A percentile compares a stretch with the other conserved stretches of the same genome.
Evolutionary conservation across 352 stramenopile genomes (phyloP).

Genomic region (Phytophthora rubi): DNA sequence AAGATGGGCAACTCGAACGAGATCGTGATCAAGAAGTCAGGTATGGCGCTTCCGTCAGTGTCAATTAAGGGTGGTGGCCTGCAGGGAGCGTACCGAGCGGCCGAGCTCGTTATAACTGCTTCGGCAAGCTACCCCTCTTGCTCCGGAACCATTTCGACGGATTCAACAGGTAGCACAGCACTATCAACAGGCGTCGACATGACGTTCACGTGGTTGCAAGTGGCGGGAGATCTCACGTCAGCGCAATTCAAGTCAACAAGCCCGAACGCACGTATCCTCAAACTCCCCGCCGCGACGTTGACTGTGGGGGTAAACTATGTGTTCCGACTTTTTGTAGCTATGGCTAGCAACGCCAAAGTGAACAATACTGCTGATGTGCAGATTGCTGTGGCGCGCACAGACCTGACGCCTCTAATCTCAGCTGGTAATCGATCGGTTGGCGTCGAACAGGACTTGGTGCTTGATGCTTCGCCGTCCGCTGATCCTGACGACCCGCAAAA

Average conservation of each 20-base stretch:
- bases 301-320: constrained; percentile 64
- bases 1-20: constrained; percentile 48
- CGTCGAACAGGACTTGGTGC: constrained; percentile 53
- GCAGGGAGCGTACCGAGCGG: constrained; percentile 48
- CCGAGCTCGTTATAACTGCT: constrained; percentile 50
- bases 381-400: constrained; percentile 49
- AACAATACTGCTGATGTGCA: constrained; percentile 60
- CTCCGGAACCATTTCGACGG: constrained; percentile 22
- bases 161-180: constrained; percentile 17
- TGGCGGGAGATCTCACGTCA: constrained; percentile 45
- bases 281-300: constrained; percentile 53
- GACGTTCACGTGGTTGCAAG: constrained; percentile 62
- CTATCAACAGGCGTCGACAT: constrained; percentile 44
- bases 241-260: constrained; percentile 59
- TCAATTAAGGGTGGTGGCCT: constrained; percentile 54
- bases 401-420: constrained; percentile 43
- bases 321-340: constrained; percentile 62
- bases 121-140: constrained; percentile 56
- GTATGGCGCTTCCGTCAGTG: constrained; percentile 58
- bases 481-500: constrained; percentile 57
- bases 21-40: constrained; percentile 54
- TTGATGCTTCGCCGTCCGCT: constrained; percentile 59
- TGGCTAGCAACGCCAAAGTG: constrained; percentile 51
- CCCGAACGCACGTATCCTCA: constrained; percentile 58
- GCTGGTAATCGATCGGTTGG: constrained; percentile 59